Evolutionary conservation across 345 rosid species (phyloP).

Genomic region (Aegle marmelos): DNA sequence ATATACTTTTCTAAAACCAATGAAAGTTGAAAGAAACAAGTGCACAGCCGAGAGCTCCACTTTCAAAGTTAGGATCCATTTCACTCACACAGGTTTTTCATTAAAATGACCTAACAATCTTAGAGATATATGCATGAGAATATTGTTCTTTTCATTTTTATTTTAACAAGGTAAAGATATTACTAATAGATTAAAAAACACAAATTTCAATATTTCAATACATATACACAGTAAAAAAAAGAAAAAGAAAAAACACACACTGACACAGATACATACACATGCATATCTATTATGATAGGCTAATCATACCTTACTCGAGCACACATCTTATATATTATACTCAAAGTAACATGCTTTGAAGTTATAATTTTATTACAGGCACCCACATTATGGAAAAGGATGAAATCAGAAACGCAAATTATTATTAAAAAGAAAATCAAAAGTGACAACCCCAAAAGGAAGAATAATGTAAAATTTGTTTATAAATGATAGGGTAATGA

Average conservation of each 20-base stretch:
- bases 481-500: slow-evolving; percentile 8
- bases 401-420: background rate
- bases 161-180: too few species aligned
- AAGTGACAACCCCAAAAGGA: background rate
- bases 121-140: too few species aligned
- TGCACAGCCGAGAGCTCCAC: slow-evolving; percentile 9
- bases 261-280: too few species aligned
- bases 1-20: background rate
- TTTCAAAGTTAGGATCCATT: slow-evolving; percentile 13
- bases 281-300: background rate
- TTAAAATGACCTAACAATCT: slow-evolving; percentile 4
- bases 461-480: background rate
- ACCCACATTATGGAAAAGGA: background rate
- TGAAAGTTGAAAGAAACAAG: slow-evolving; percentile 4
- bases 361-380: background rate
- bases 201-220: too few species aligned
- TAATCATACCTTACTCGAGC: slow-evolving; percentile 16
- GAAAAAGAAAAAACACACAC: too few species aligned
- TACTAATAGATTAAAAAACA: too few species aligned
- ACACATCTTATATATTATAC: background rate
- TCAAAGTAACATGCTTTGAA: background rate
- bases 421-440: background rate
- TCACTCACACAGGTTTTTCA: background rate
- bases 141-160: too few species aligned
- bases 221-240: too few species aligned